These are phyloP conservation scores for Aspergillus haitiensis DNA, from an alignment of 495 filamentous ascomycete species.

Conservation along the genomic window DNA sequence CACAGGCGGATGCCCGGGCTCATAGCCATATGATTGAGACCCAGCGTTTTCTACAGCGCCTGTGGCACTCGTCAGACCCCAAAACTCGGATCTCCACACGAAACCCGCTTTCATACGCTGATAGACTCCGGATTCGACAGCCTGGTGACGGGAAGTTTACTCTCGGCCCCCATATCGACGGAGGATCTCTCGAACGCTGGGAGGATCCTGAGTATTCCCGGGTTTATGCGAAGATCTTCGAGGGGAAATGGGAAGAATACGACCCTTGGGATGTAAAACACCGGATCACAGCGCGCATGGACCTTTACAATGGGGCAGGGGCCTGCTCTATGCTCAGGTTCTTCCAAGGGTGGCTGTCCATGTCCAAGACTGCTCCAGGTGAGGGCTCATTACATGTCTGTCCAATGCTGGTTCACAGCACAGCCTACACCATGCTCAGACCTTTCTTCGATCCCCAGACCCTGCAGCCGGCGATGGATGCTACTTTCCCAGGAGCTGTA, in stretches of 20 bases:
- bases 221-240: slow-evolving; percentile 72
- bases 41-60: slow-evolving; percentile 69
- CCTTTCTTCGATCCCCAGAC: slow-evolving; percentile 70
- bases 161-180: slow-evolving; percentile 82
- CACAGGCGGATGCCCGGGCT: slow-evolving; percentile 70
- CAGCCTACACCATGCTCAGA: slow-evolving; percentile 78
- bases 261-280: slow-evolving; percentile 77
- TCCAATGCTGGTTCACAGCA: slow-evolving; percentile 70
- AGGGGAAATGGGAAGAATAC: slow-evolving; percentile 77
- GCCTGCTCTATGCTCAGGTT: slow-evolving; percentile 83
- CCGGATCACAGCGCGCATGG: slow-evolving; percentile 65
- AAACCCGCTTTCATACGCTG: slow-evolving; percentile 73
- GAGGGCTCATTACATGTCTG: slow-evolving; percentile 86
- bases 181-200: slow-evolving; percentile 85
- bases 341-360: slow-evolving; percentile 85
- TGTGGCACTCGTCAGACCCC: slow-evolving; percentile 69
- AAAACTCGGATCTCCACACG: slow-evolving; percentile 60
- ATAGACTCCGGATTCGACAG: slow-evolving; percentile 71
- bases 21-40: slow-evolving; percentile 69
- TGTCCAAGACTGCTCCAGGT: slow-evolving; percentile 67
- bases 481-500: slow-evolving; percentile 69
- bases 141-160: slow-evolving; percentile 74
- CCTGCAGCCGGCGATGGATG: slow-evolving; percentile 45
- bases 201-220: slow-evolving; percentile 73
- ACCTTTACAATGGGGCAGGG: slow-evolving; percentile 80